These are phyloP conservation scores for Drosera capensis DNA, from an alignment of 148 eudicot genomes.

Conservation along the genomic window DNA sequence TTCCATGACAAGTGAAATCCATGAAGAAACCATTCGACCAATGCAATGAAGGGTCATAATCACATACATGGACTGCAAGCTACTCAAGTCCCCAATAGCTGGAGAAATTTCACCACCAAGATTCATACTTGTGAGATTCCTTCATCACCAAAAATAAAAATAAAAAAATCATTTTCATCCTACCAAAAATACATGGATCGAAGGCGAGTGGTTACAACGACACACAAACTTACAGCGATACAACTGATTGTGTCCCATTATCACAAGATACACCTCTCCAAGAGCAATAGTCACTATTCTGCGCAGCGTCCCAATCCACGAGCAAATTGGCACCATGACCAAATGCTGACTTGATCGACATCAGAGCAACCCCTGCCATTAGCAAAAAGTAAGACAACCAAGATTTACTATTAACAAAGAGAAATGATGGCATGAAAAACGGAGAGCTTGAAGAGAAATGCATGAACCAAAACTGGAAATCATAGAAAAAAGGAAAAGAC, in stretches of 20 bases:
- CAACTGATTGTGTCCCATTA: slow-evolving; percentile 31
- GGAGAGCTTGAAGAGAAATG: too few species aligned
- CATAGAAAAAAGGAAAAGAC: too few species aligned
- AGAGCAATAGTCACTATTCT: slow-evolving; percentile 39
- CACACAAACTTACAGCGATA: slow-evolving; percentile 30
- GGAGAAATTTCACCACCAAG: slow-evolving; percentile 62
- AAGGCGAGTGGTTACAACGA: not conserved
- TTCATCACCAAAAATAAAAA: slow-evolving; percentile 5
- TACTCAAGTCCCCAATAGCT: slow-evolving; percentile 42
- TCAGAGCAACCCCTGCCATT: slow-evolving; percentile 31
- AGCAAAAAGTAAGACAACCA: not conserved
- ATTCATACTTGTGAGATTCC: slow-evolving; percentile 50
- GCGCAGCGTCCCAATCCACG: slow-evolving; percentile 48
- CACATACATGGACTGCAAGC: slow-evolving; percentile 34
- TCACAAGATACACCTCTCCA: slow-evolving; percentile 52
- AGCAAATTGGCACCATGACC: slow-evolving; percentile 40
- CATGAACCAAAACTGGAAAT: too few species aligned
- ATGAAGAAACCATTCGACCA: not conserved
- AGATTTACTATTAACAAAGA: not conserved
- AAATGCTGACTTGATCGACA: slow-evolving; percentile 46
- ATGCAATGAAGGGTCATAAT: not conserved
- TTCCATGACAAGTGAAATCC: not conserved
- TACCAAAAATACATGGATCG: not conserved
- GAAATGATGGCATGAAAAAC: not conserved
- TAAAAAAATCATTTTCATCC: not conserved